A percentile compares a stretch with the other conserved stretches of the same genome.
Evolutionary conservation across 176 grass and related monocot genomes (phyloP).

Genomic region (Raddia distichophylla): DNA sequence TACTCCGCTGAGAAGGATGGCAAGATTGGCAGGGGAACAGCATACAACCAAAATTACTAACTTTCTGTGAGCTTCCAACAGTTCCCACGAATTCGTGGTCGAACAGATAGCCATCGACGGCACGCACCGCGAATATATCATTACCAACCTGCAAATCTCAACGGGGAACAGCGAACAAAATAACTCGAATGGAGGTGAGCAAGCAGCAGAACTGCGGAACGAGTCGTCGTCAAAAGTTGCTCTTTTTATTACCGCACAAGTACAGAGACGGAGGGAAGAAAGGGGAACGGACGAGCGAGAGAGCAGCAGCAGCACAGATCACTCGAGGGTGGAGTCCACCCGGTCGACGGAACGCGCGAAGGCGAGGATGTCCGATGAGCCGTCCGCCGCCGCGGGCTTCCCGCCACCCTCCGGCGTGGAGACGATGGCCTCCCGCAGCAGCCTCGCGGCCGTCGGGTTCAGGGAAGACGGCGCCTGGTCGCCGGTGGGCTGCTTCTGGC

Average conservation of each 20-base stretch:
- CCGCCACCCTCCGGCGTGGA: slow-evolving; percentile 16
- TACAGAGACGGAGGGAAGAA: background rate
- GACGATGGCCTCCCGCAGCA: slow-evolving; percentile 51
- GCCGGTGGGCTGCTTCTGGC: slow-evolving; percentile 4
- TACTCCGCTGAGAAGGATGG: background rate
- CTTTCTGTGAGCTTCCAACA: background rate
- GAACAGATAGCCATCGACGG: background rate
- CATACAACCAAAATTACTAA: background rate
- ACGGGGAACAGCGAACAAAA: background rate
- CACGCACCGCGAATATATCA: background rate
- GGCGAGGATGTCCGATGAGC: slow-evolving; percentile 58
- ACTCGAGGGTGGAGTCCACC: slow-evolving; percentile 62
- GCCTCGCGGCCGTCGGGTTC: slow-evolving; percentile 55
- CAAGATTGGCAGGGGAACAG: background rate
- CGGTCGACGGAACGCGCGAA: slow-evolving; percentile 51
- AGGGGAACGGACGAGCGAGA: background rate
- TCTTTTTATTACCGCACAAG: slow-evolving; percentile 11
- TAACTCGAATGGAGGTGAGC: background rate
- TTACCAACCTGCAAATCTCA: background rate
- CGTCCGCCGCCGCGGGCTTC: slow-evolving; percentile 25
- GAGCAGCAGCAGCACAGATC: background rate
- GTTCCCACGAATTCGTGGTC: background rate
- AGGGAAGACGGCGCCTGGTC: slow-evolving; percentile 26
- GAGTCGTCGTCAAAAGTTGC: background rate
- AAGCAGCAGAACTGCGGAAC: background rate